phyloP scores from a whole-genome alignment of 441 rosid species.

The Corymbia calophylla region DNA sequence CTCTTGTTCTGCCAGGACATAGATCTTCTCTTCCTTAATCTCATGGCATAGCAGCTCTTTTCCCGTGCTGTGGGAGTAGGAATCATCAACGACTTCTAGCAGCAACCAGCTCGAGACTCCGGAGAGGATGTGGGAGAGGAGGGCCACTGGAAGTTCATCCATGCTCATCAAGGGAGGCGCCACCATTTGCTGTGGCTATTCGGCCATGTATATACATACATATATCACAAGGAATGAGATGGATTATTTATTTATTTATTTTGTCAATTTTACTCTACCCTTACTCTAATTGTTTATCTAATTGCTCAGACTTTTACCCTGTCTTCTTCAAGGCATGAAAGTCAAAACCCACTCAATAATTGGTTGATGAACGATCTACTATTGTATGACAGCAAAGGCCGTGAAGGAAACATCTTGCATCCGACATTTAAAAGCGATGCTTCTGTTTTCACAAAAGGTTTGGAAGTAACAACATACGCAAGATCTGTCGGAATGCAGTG shows the following conservation, averaged over 20 bases:
- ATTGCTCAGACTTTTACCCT: too few relatives aligned
- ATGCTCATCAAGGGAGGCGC: not conserved
- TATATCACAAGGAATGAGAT: not conserved
- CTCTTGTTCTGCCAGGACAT: not conserved
- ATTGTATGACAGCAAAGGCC: not conserved
- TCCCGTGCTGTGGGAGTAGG: not conserved
- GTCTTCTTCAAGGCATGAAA: too few relatives aligned
- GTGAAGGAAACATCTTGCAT: not conserved
- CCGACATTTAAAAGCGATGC: not conserved
- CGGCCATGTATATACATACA: not conserved
- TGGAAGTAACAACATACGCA: not conserved
- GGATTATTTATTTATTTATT: not conserved
- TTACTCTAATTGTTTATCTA: too few relatives aligned
- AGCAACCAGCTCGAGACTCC: not conserved
- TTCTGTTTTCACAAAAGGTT: not conserved
- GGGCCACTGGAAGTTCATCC: not conserved
- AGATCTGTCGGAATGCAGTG: not conserved
- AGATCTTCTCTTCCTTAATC: not conserved
- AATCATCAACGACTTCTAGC: not conserved
- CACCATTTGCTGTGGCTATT: not conserved
- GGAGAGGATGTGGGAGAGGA: not conserved
- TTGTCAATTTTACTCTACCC: too few relatives aligned
- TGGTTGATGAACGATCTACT: not conserved
- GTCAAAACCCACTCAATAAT: not conserved
- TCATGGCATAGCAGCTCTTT: not conserved